Percentiles rank a stretch among this genome's conserved stretches.
Evolutionary conservation across 164 flowering plant species (phyloP).

Genomic region (Echeveria elegans): DNA sequence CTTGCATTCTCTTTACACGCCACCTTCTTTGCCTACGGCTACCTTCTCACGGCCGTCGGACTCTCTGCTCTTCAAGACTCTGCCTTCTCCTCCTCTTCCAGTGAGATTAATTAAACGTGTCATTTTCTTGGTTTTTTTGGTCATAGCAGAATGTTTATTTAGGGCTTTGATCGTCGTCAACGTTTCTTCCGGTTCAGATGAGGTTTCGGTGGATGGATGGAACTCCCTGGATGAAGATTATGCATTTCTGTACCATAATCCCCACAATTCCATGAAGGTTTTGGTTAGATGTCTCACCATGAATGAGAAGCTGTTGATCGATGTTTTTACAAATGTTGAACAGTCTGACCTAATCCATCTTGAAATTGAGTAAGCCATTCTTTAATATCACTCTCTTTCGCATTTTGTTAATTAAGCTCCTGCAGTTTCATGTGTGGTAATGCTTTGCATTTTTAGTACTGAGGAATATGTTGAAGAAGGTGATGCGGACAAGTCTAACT

Average conservation of each 20-base stretch:
- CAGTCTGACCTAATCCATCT: conserved; percentile 38
- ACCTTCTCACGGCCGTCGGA: conserved; percentile 48
- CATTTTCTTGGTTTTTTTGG: no score
- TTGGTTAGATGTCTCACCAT: conserved; percentile 55
- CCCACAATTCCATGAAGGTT: conserved; percentile 37
- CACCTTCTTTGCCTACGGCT: conserved; percentile 49
- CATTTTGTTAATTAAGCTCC: background rate
- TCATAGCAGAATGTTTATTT: no score
- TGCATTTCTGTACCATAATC: conserved; percentile 49
- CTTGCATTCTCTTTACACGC: conserved; percentile 55
- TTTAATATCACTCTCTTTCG: no score
- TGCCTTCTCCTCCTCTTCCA: conserved; percentile 31
- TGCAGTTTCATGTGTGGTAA: background rate
- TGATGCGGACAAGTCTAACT: background rate
- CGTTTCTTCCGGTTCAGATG: no score
- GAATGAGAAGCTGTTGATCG: conserved; percentile 46
- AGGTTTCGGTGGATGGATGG: conserved; percentile 63
- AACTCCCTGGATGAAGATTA: conserved; percentile 49
- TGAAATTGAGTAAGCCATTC: conserved; percentile 48
- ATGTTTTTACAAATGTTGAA: conserved; percentile 38
- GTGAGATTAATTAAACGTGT: background rate
- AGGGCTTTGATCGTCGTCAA: no score
- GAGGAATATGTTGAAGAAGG: background rate
- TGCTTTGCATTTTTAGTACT: background rate
- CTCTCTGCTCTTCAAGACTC: conserved; percentile 34